Percentiles rank a stretch among this genome's conserved stretches.
Evolutionary conservation across 148 eudicot species (phyloP).

Genomic region (Arctostaphylos glauca): DNA sequence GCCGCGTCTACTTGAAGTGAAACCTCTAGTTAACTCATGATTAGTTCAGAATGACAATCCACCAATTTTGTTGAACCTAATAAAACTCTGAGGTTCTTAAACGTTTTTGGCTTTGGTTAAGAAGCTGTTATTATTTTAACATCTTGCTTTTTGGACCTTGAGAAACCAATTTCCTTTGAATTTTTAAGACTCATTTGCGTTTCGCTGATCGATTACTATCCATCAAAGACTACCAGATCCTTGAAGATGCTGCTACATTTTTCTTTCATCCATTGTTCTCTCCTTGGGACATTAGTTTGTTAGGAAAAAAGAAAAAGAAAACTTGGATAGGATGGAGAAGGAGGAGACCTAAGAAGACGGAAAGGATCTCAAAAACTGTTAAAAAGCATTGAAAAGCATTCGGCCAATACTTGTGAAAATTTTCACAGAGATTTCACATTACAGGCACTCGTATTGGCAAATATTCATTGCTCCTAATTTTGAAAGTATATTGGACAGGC

Average conservation of each 20-base stretch:
- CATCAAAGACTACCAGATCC: not conserved
- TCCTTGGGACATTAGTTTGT: not conserved
- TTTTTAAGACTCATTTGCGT: not conserved
- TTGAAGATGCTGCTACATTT: not conserved
- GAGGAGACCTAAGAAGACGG: not conserved
- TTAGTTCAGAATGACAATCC: slow-evolving; percentile 2
- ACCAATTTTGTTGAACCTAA: not conserved
- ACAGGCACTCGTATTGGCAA: not conserved
- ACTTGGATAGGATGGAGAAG: not conserved
- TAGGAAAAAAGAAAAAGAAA: not conserved
- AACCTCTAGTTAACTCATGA: not conserved
- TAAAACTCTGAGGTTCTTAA: not conserved
- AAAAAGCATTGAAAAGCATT: not conserved
- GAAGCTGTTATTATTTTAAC: not conserved
- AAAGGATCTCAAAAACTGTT: not conserved
- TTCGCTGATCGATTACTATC: not conserved
- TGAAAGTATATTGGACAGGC: not conserved
- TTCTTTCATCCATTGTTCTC: not conserved
- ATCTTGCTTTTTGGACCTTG: not conserved
- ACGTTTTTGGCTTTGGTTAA: not conserved
- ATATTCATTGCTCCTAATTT: not conserved
- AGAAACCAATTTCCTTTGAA: not conserved
- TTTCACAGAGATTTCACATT: not conserved
- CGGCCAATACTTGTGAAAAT: not conserved
- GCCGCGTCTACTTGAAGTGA: not conserved